These are phyloP conservation scores for Blastocystis sp. DNA, from an alignment of 352 stramenopile species.

Conservation along the genomic window DNA sequence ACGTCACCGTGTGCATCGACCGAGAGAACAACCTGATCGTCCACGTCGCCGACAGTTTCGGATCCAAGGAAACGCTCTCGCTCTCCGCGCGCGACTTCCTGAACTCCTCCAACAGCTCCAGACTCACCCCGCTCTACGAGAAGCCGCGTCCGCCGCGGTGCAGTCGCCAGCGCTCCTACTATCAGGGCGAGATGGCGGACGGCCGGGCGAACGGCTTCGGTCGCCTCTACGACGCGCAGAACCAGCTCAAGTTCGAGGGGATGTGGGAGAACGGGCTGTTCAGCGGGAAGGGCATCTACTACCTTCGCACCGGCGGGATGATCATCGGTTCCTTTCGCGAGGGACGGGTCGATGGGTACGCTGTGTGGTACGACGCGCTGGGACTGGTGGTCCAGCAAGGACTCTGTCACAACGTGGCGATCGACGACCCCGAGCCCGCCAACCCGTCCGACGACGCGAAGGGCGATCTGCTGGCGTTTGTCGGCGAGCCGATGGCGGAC, in stretches of 20 bases:
- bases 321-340: slow-evolving; percentile 10
- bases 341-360: neutral
- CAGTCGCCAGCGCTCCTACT: slow-evolving; percentile 50
- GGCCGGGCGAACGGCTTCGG: neutral
- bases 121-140: neutral
- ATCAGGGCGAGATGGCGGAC: slow-evolving; percentile 59
- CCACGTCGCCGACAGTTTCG: neutral
- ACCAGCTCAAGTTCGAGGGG: slow-evolving; percentile 45
- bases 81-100: slow-evolving; percentile 22
- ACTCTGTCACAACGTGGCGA: neutral
- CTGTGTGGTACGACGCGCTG: slow-evolving; percentile 9
- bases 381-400: slow-evolving; percentile 14
- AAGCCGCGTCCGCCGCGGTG: neutral
- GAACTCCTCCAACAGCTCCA: neutral
- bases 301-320: neutral
- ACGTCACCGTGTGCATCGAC: neutral
- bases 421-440: neutral
- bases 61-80: neutral
- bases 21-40: slow-evolving; percentile 11
- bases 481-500: neutral
- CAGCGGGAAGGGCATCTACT: slow-evolving; percentile 8
- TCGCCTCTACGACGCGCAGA: slow-evolving; percentile 10
- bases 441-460: neutral
- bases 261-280: slow-evolving; percentile 32
- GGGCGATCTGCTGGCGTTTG: neutral